Evolutionary conservation across 179 eudicot species (phyloP).

Genomic region (Spergularia azorica): DNA sequence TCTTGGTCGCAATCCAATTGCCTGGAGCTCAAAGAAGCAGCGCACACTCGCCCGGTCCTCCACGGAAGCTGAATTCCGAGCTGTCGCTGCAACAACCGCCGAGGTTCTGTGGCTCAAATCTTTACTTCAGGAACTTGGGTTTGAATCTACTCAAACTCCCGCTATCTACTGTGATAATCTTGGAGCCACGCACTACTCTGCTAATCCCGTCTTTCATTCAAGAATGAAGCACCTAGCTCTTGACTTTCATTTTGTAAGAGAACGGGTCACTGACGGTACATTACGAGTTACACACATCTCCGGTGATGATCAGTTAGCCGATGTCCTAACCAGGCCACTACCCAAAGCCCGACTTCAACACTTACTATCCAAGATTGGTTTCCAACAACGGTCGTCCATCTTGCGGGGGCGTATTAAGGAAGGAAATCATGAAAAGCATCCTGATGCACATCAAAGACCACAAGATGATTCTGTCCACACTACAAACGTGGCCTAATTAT

Average conservation of each 20-base stretch:
- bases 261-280: not conserved
- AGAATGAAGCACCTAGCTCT: not conserved
- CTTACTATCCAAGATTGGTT: not conserved
- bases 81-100: not conserved
- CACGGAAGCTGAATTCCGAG: not conserved
- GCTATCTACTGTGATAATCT: not conserved
- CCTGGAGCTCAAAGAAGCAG: conserved; percentile 1
- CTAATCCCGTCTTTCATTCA: not conserved
- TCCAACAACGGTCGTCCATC: not conserved
- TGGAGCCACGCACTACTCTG: not conserved
- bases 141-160: too few species aligned
- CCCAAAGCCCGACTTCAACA: not conserved
- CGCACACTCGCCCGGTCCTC: not conserved
- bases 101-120: not conserved
- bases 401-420: not conserved
- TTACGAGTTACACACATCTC: not conserved
- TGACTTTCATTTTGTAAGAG: not conserved
- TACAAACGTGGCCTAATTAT: too few species aligned
- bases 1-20: not conserved
- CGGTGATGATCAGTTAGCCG: not conserved
- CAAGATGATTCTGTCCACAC: too few species aligned
- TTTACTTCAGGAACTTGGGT: not conserved
- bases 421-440: too few species aligned
- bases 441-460: too few species aligned
- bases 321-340: not conserved